Evolutionary conservation across 1,139 yeast species (phyloP).

Genomic region (Taphrina flavorubra): DNA sequence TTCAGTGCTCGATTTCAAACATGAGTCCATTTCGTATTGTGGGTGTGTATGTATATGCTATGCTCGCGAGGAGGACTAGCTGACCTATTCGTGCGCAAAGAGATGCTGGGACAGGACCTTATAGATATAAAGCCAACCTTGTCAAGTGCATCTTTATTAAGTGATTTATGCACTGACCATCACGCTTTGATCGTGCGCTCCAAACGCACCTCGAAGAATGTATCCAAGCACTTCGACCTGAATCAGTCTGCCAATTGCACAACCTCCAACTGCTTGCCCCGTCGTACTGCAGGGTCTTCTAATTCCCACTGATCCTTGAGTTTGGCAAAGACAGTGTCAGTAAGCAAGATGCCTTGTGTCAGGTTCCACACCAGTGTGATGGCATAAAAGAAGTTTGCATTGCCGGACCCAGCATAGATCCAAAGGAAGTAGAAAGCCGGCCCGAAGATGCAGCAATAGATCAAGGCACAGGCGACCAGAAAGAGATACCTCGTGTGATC

Average conservation of each 20-base stretch:
- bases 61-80: too few relatives aligned
- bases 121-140: too few relatives aligned
- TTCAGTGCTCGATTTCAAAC: not conserved
- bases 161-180: not conserved
- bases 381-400: slow-evolving; percentile 94
- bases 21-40: too few relatives aligned
- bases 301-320: slow-evolving; percentile 66
- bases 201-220: not conserved
- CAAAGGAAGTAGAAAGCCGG: slow-evolving; percentile 93
- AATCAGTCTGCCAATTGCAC: slow-evolving; percentile 9
- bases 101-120: too few relatives aligned
- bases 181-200: not conserved
- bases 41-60: too few relatives aligned
- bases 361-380: slow-evolving; percentile 81
- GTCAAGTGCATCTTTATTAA: too few relatives aligned
- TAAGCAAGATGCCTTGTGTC: slow-evolving; percentile 69
- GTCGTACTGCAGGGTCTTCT: slow-evolving; percentile 45
- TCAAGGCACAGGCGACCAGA: slow-evolving; percentile 56
- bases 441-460: slow-evolving; percentile 65
- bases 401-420: slow-evolving; percentile 94
- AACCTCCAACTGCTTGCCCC: slow-evolving; percentile 8
- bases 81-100: too few relatives aligned
- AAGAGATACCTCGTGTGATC: slow-evolving; percentile 54
- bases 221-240: not conserved
- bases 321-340: slow-evolving; percentile 85